These are phyloP conservation scores for Chalciporus sphaerocephalus DNA, from an alignment of 768 basidiomycete genomes.

Conservation along the genomic window DNA sequence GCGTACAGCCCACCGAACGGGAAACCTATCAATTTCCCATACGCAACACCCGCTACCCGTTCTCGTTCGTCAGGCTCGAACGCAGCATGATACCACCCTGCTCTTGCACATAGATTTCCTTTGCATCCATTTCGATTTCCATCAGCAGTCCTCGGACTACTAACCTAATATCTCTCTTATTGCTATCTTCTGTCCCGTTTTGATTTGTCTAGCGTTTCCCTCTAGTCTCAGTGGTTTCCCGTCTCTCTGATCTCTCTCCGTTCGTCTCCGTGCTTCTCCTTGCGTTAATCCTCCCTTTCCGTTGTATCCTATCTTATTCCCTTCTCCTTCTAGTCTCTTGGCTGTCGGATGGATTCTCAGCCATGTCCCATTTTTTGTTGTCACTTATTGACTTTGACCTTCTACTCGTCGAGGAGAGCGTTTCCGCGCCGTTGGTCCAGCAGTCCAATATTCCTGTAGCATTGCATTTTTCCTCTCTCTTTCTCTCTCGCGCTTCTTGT, in stretches of 20 bases:
- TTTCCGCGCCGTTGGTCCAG: slow-evolving; percentile 29
- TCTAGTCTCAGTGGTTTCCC: slow-evolving; percentile 17
- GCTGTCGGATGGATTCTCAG: slow-evolving; percentile 32
- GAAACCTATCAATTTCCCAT: slow-evolving; percentile 26
- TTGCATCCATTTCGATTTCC: slow-evolving; percentile 22
- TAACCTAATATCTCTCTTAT: slow-evolving; percentile 35
- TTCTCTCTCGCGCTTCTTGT: slow-evolving; percentile 18
- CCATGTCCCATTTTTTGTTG: slow-evolving; percentile 23
- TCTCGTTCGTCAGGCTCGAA: slow-evolving; percentile 34
- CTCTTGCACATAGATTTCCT: slow-evolving; percentile 21
- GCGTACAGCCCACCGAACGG: slow-evolving; percentile 37
- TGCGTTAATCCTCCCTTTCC: slow-evolving; percentile 27
- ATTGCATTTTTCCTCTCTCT: slow-evolving; percentile 31
- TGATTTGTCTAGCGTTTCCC: slow-evolving; percentile 16
- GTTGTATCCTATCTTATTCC: slow-evolving; percentile 30
- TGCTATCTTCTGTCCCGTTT: slow-evolving; percentile 30
- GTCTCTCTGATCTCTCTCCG: slow-evolving; percentile 11
- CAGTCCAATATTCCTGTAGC: slow-evolving; percentile 32
- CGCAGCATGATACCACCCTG: slow-evolving; percentile 30
- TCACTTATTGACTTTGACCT: slow-evolving; percentile 36
- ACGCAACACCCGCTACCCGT: slow-evolving; percentile 19
- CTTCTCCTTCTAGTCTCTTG: slow-evolving; percentile 21
- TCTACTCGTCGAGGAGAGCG: slow-evolving; percentile 34
- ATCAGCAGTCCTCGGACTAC: slow-evolving; percentile 25
- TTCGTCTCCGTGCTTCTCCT: slow-evolving; percentile 26